A percentile compares a stretch with the other conserved stretches of the same genome.
phyloP scores from a whole-genome alignment of 2,329 filamentous ascomycete genomes.

The Sclerotinia minor region DNA sequence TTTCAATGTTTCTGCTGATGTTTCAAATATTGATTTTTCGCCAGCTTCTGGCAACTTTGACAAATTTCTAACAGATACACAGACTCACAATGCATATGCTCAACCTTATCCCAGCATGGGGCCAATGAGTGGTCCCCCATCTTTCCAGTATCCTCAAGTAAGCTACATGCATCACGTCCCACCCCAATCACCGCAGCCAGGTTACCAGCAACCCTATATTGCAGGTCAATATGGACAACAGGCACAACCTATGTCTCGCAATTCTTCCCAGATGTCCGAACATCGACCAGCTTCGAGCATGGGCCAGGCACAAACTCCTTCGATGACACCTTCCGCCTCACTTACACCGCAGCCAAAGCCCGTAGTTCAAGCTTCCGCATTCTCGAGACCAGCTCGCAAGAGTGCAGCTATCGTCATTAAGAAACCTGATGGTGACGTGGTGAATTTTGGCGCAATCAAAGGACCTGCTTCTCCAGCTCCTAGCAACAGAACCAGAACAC shows the following conservation, averaged over 20 bases:
- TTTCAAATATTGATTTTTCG: slow-evolving; percentile 56
- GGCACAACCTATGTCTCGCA: slow-evolving; percentile 76
- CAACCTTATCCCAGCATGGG: slow-evolving; percentile 51
- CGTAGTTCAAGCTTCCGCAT: slow-evolving; percentile 44
- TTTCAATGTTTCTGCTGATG: slow-evolving; percentile 29
- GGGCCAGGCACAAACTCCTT: slow-evolving; percentile 42
- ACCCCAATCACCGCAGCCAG: slow-evolving; percentile 49
- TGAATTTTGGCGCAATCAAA: slow-evolving; percentile 68
- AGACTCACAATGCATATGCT: slow-evolving; percentile 54
- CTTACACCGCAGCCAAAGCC: slow-evolving; percentile 57
- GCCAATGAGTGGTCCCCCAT: slow-evolving; percentile 44
- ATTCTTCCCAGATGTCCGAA: slow-evolving; percentile 75
- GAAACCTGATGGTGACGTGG: slow-evolving; percentile 73
- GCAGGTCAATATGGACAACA: slow-evolving; percentile 46
- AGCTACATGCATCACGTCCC: slow-evolving; percentile 50
- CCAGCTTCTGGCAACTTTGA: slow-evolving; percentile 72
- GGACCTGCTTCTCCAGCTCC: slow-evolving; percentile 61
- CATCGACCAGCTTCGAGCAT: slow-evolving; percentile 50
- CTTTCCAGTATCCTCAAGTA: slow-evolving; percentile 48
- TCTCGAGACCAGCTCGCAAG: slow-evolving; percentile 48
- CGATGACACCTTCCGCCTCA: slow-evolving; percentile 37
- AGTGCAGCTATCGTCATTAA: slow-evolving; percentile 81
- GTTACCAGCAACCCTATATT: slow-evolving; percentile 49
- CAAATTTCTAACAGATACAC: slow-evolving; percentile 56
- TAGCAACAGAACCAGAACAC: slow-evolving; percentile 58